Evolutionary conservation across 1,284 basidiomycete species (phyloP).

Genomic region (Puccinia triticina): DNA sequence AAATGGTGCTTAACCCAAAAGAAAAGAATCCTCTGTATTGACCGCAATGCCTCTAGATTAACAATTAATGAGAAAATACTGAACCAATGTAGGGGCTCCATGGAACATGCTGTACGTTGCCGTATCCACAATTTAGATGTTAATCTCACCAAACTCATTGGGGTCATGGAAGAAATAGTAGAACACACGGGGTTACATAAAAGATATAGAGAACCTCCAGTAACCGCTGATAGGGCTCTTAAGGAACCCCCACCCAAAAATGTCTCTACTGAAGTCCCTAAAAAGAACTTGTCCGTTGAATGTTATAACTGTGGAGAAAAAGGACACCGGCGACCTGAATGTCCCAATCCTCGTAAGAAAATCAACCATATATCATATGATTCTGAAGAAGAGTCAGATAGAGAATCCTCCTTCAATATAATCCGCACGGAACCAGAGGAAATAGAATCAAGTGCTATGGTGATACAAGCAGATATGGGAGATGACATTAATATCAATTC

Average conservation of each 20-base stretch:
- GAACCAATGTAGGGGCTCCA: background rate
- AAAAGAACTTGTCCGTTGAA: background rate
- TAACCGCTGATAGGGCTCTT: background rate
- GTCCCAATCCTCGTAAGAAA: background rate
- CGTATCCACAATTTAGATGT: background rate
- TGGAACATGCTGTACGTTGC: background rate
- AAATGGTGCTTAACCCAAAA: slow-evolving; percentile 14
- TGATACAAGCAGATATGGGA: background rate
- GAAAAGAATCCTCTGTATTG: background rate
- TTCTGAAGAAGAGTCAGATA: background rate
- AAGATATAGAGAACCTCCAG: background rate
- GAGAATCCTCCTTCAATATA: background rate
- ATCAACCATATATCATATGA: background rate
- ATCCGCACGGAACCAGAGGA: background rate
- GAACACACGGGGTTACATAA: background rate
- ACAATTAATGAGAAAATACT: background rate
- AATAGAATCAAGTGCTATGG: background rate
- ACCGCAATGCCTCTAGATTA: background rate
- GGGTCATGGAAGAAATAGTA: background rate
- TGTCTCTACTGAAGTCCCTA: background rate
- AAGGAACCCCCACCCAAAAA: no score
- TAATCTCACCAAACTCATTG: background rate
- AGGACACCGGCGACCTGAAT: background rate
- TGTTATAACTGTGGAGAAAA: slow-evolving; percentile 24
- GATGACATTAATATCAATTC: background rate